These are phyloP conservation scores for Eimeria falciformis DNA, from an alignment of 169 alveolate species.

Conservation along the genomic window DNA sequence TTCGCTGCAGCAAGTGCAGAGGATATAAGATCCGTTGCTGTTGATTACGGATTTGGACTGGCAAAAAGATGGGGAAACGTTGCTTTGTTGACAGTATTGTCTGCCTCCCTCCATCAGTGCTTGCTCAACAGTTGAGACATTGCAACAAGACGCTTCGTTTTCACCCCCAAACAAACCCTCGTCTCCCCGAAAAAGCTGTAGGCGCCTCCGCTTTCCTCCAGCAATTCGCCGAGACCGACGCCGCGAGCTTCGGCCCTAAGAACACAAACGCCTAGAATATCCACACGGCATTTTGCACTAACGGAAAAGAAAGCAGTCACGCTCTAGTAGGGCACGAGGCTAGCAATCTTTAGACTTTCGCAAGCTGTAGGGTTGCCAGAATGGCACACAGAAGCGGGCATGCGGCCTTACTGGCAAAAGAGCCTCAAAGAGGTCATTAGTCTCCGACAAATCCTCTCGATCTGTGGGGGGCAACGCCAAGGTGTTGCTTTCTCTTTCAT, in stretches of 20 bases:
- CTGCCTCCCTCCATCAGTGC: conserved; percentile 24
- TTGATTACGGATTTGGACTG: neutral
- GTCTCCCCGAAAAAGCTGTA: neutral
- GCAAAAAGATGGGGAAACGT: neutral
- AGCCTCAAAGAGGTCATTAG: neutral
- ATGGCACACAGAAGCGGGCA: neutral
- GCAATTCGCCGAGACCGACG: conserved; percentile 38
- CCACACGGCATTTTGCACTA: neutral
- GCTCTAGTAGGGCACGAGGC: neutral
- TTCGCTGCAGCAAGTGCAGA: conserved; percentile 1
- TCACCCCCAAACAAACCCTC: neutral
- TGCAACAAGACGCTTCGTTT: neutral
- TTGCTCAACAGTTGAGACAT: conserved; percentile 29
- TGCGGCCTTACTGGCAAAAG: conserved; percentile 11
- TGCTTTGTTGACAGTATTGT: neutral
- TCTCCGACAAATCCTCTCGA: neutral
- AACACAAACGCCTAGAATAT: neutral
- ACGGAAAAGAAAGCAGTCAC: neutral
- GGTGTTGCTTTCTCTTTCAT: neutral
- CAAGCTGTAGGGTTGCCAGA: neutral
- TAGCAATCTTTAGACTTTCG: neutral
- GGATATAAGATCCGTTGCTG: neutral
- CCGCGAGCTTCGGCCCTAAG: conserved; percentile 6
- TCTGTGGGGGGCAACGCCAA: neutral
- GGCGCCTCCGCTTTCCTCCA: neutral